A percentile compares a stretch with the other conserved stretches of the same genome.
phyloP scores from a whole-genome alignment of 2,329 filamentous ascomycete species.

The Knufia petricola region DNA sequence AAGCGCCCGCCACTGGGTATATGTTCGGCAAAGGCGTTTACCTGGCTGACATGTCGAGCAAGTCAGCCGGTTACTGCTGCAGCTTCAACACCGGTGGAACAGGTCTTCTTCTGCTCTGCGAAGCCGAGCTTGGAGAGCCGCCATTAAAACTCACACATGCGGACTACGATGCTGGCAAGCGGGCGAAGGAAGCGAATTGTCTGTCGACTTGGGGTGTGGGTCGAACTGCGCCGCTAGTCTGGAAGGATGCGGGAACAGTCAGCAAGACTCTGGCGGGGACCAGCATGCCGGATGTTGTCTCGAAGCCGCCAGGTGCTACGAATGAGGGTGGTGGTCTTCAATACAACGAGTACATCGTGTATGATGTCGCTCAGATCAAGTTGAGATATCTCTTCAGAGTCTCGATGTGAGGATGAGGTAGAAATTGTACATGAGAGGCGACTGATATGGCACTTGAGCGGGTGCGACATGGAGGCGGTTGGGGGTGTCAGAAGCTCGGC shows the following conservation, averaged over 20 bases:
- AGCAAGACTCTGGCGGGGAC: conserved; percentile 57
- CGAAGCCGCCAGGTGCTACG: conserved; percentile 11
- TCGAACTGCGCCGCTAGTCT: conserved; percentile 50
- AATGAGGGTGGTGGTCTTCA: conserved; percentile 13
- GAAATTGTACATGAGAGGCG: neutral
- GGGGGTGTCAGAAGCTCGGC: no score
- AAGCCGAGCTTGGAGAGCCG: conserved; percentile 70
- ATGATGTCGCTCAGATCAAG: conserved; percentile 40
- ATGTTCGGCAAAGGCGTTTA: conserved; percentile 92
- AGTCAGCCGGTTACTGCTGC: conserved; percentile 70
- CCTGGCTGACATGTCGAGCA: conserved; percentile 73
- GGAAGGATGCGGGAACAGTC: conserved; percentile 66
- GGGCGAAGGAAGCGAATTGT: conserved; percentile 51
- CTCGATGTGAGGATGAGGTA: conserved; percentile 24
- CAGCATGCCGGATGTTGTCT: conserved; percentile 42
- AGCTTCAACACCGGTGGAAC: conserved; percentile 53
- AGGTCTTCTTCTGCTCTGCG: conserved; percentile 70
- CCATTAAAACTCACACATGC: conserved; percentile 53
- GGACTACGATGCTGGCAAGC: conserved; percentile 54
- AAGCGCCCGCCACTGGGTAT: conserved; percentile 65
- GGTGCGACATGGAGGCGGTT: neutral
- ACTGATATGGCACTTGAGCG: neutral
- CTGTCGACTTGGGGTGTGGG: conserved; percentile 65
- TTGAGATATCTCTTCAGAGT: conserved; percentile 37
- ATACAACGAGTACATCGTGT: conserved; percentile 41